These are phyloP conservation scores for Rhynchosporium secalis DNA, from an alignment of 2,329 filamentous ascomycete genomes.

Conservation along the genomic window DNA sequence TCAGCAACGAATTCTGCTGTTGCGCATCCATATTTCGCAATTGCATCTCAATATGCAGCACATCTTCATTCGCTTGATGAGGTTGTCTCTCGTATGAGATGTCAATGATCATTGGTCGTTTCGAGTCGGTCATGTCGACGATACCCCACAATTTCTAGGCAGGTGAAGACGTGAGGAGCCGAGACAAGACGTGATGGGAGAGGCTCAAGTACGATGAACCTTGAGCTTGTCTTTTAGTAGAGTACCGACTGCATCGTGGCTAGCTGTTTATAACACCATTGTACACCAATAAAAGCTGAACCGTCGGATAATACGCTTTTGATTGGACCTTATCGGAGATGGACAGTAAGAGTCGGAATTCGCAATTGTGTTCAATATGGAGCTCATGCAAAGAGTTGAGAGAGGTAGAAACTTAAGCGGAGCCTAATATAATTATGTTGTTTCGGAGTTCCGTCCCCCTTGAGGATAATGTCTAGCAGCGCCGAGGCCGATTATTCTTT, in stretches of 20 bases:
- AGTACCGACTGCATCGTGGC: too few species aligned
- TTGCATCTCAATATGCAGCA: constrained; percentile 22
- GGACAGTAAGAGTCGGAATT: not conserved
- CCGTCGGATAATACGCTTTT: too few species aligned
- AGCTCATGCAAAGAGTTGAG: not conserved
- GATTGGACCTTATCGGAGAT: too few species aligned
- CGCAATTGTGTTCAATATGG: not conserved
- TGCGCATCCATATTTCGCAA: constrained; percentile 8
- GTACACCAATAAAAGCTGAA: too few species aligned
- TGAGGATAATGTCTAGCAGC: not conserved
- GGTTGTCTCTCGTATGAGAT: constrained; percentile 1
- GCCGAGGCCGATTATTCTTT: not conserved
- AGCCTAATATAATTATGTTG: too few species aligned
- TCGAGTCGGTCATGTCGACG: not conserved
- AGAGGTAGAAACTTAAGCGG: not conserved
- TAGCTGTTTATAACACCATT: too few species aligned
- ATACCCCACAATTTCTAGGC: not conserved
- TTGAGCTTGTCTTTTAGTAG: too few species aligned
- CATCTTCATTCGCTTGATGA: constrained; percentile 17
- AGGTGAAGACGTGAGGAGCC: too few species aligned
- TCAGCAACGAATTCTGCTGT: constrained; percentile 8
- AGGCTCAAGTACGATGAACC: too few species aligned
- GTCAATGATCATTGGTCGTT: not conserved
- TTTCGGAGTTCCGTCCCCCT: too few species aligned
- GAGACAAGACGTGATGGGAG: too few species aligned